Base-by-base conservation (phyloP, 2,329 filamentous ascomycete genomes). In the Proliferodiscus dingleyae region DNA sequence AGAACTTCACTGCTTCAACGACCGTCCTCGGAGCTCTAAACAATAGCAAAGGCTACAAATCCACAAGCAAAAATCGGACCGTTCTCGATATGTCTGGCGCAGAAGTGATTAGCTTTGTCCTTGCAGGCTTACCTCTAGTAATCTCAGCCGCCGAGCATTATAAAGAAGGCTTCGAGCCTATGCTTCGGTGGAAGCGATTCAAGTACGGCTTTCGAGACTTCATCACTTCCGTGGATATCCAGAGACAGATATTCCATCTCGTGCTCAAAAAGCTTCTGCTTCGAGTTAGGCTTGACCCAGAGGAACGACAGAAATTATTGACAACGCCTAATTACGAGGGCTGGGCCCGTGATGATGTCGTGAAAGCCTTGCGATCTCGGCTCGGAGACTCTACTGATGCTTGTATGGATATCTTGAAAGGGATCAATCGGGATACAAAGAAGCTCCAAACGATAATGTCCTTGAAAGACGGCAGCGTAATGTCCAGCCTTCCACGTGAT, bases 151-250 rank as follows among this genome's bases (percentile, higher is more conserved):
- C 50, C 2, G 51, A 58, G 36, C 48, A 55, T 32, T 59, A 59
- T 33, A 49, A 45, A 24, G 37, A 59, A 47, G 55, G 58, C 9
- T 57, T 52, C 36, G 58, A 60, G 39, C 47, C 49, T 15, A 29
- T 59, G 15, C 11, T 43, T 16, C 59, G 50, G 42, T 59, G 56
- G 56, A 51, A 54, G n/a, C 41, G 47, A 23, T 59, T 59, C 37
- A 49, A 49, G 11, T 49, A 41, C 7, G 49, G 52, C 2, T 57
- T 60, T 15, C 44, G 50, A 5, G 26, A 24, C 0, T 60, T 60
- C 37, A 56, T 60, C 16, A 50, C 54, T 39, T 38, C 45, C 5
- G 47, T 58, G 5, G 53, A 57, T 37, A 52, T 55, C 10, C 44
- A 55, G 29, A 51, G 51, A 28, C 51, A 54, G 19, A 21, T 59